Evolutionary conservation across 2,329 filamentous ascomycete species (phyloP), one percentile per base, ranked within the genome.

Genomic region (Thielaviopsis euricoi): DNA sequence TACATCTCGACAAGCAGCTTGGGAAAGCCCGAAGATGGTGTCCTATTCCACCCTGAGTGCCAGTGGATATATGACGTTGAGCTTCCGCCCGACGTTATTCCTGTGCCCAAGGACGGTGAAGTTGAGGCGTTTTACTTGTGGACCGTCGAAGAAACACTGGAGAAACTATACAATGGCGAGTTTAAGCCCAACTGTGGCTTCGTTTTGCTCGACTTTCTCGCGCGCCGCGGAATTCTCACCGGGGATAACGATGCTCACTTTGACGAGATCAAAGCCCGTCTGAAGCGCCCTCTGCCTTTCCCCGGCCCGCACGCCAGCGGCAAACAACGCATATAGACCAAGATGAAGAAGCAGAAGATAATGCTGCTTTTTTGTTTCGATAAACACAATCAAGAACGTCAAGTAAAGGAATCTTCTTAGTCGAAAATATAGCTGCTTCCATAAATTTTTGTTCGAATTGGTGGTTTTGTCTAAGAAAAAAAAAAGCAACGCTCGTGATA

Each of bases 121-220:
- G 93, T 95, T 4, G 87, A 89, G 66, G 80, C 82, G 61, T 97
- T 97, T 68, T 79, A 81, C 66, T 74, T 96, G 59, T 83, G 82
- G 78, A 82, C 78, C 1, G 76, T 96, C 48, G 80, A 86, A n/a
- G 79, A 95, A 70, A 80, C 94, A 51, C 79, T 83, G 69, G 74
- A 76, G 59, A 82, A 84, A 51, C 72, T 98, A 66, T 77, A 76
- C 17, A 73, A 74, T 56, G 88, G 87, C 15, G 79, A 85, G 64
- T 98, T 91, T 74, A 98, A 98, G 74, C 86, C 90, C 1, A 97
- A 97, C 69, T 96, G 90, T 70, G 85, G 87, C 15, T 68, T 93
- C 59, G 80, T 95, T 53, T 72, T 93, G 67, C 71, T 96, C 52
- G 89, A 97, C 69, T 98, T 97, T 72, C 87, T 98, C 67, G 76